A percentile compares a stretch with the other conserved stretches of the same genome.
Evolutionary conservation across 2,329 filamentous ascomycete genomes (phyloP).

Genomic region (Verticillium nubilum): DNA sequence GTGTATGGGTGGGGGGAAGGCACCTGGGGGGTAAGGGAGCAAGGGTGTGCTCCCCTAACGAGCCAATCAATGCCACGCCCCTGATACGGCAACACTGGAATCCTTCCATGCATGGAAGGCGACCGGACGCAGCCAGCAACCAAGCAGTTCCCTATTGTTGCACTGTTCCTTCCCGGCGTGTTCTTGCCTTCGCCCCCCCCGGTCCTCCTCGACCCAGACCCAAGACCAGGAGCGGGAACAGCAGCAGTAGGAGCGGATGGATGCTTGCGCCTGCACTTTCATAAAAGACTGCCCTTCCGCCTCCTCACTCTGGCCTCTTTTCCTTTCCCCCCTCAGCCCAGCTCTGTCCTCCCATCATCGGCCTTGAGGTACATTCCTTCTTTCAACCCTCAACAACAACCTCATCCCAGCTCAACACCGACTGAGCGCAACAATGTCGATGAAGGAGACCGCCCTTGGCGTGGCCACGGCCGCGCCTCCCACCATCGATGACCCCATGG

Average conservation of each 20-base stretch:
- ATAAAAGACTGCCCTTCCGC: conserved; percentile 1
- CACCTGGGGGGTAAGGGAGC: not conserved
- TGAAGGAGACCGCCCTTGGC: not conserved
- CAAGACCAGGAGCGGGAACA: not conserved
- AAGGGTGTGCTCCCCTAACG: not conserved
- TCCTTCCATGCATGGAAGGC: conserved; percentile 4
- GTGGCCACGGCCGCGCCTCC: not conserved
- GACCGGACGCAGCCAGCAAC: not conserved
- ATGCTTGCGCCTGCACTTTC: not conserved
- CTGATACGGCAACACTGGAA: conserved; percentile 1
- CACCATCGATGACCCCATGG: not conserved
- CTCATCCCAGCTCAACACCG: not conserved
- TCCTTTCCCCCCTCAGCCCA: not conserved
- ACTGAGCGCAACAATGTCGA: conserved; percentile 1
- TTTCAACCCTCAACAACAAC: not conserved
- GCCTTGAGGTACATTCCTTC: not conserved
- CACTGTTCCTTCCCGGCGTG: not conserved
- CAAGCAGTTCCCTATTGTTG: not conserved
- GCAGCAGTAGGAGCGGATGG: not conserved
- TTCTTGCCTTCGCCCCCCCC: not conserved
- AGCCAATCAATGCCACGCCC: not conserved
- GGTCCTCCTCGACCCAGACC: not conserved
- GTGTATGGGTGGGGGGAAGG: not conserved
- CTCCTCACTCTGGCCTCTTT: not conserved
- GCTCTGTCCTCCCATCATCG: not conserved